Base-by-base conservation (phyloP, 768 basidiomycete species). In the Mycena maculata region DNA sequence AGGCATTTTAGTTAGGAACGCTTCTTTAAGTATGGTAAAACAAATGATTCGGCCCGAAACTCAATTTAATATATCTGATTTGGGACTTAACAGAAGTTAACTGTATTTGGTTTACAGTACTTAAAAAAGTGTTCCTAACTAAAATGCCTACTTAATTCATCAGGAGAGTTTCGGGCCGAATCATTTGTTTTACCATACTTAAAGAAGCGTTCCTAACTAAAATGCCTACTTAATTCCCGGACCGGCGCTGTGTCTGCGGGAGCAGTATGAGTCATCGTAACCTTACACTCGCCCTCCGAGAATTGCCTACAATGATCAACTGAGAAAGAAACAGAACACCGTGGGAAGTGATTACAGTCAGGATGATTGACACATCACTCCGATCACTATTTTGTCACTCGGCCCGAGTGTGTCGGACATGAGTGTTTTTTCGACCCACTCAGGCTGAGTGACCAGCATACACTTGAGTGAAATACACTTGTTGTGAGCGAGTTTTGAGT, bases 241-340 rank as follows among this genome's bases (percentile, higher is more conserved):
- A 44, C 42, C 18, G 42, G 42, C 42, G 18, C 42, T 44, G 42
- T 44, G 42, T n/a, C 33, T 22, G 42, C 42, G 42, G 42, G 42
- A 44, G 42, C 42, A 20, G 8, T 22, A 9, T 44, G 42, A 44
- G 42, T 36, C n/a, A 22, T 36, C 54, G 54, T 22, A 55, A 55
- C 54, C 39, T 55, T 55, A 55, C 54, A 55, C 16, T 55, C 54
- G 54, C 54, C 54, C 54, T 58, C 31, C 56, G 56, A 58, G 42
- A 30, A 30, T 58, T 45, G 56, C 11, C 56, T 22, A 58, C 44
- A 45, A 45, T 30, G 45, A 44, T 58, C 56, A 45, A 58, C 56
- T 31, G n/a, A 58, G 44, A 58, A 12, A 58, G 30, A 33, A 45
- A 57, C 27, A 45, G 27, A 45, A n/a, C n/a, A n/a, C n/a, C n/a